These are phyloP conservation scores for Eimeria mitis DNA, from an alignment of 169 alveolate species.

Conservation along the genomic window DNA sequence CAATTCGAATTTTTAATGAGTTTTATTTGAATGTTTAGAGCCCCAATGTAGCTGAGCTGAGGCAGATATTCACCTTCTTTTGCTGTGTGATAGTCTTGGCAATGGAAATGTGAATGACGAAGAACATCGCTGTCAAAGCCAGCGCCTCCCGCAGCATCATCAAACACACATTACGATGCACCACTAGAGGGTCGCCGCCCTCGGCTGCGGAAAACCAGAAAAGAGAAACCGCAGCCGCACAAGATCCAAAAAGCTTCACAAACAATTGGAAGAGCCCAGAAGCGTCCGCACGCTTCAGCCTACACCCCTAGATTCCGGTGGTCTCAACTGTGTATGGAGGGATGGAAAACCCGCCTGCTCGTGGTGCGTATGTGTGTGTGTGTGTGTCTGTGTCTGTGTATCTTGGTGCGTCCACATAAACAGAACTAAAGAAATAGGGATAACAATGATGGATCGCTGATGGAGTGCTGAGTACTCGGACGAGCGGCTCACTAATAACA, in stretches of 20 bases:
- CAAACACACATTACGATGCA: conserved; percentile 46
- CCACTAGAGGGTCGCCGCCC: conserved; percentile 21
- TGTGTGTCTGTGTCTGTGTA: too few relatives aligned
- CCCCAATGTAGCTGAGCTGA: background rate
- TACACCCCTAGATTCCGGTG: background rate
- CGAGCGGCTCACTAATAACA: background rate
- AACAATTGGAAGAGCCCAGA: background rate
- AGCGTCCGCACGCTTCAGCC: background rate
- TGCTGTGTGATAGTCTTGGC: conserved; percentile 82
- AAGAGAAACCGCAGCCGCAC: background rate
- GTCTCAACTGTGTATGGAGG: background rate
- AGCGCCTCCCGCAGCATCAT: conserved; percentile 78
- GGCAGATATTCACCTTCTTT: conserved; percentile 55
- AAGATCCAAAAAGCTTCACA: background rate
- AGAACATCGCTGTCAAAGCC: conserved; percentile 80
- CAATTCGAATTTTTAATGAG: background rate
- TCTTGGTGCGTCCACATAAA: background rate
- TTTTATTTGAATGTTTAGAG: background rate
- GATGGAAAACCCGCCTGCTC: background rate
- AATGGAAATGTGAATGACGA: conserved; percentile 80
- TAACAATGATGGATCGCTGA: background rate
- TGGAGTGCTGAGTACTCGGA: background rate
- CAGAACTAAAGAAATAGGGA: background rate
- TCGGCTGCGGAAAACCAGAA: conserved; percentile 35
- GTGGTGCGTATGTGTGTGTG: background rate